Conservation (phyloP, 208 protist species). For the Acanthamoeba royreba region DNA sequence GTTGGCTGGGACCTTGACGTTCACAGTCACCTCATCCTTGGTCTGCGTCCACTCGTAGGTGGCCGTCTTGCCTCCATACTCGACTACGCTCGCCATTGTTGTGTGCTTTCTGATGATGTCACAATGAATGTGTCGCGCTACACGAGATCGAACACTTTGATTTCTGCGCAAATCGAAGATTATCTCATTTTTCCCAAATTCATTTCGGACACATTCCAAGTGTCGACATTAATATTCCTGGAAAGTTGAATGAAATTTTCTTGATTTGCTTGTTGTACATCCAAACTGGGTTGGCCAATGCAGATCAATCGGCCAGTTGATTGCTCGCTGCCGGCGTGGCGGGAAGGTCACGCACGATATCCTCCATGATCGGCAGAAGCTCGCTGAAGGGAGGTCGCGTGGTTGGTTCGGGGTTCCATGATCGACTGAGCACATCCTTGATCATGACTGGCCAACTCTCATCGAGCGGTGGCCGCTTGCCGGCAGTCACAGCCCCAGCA, state of each 20-base stretch:
- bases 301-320: too few relatives aligned
- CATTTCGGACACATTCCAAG: too few relatives aligned
- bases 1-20: neutral
- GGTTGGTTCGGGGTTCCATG: conserved; percentile 44
- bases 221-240: too few relatives aligned
- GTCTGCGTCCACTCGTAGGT: conserved; percentile 35
- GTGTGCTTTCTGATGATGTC: neutral
- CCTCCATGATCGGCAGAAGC: conserved; percentile 18
- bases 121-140: neutral
- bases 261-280: too few relatives aligned
- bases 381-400: conserved; percentile 47
- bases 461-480: neutral
- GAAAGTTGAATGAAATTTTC: too few relatives aligned
- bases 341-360: neutral
- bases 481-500: neutral
- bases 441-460: neutral
- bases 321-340: neutral
- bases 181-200: too few relatives aligned
- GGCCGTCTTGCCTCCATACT: conserved; percentile 45
- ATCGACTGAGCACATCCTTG: neutral
- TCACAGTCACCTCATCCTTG: conserved; percentile 29
- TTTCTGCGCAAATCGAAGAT: too few relatives aligned
- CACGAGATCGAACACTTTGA: too few relatives aligned
- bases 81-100: neutral
- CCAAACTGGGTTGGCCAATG: too few relatives aligned